phyloP scores from a whole-genome alignment of 2,329 filamentous ascomycete genomes.

The Colletotrichum coccodes region DNA sequence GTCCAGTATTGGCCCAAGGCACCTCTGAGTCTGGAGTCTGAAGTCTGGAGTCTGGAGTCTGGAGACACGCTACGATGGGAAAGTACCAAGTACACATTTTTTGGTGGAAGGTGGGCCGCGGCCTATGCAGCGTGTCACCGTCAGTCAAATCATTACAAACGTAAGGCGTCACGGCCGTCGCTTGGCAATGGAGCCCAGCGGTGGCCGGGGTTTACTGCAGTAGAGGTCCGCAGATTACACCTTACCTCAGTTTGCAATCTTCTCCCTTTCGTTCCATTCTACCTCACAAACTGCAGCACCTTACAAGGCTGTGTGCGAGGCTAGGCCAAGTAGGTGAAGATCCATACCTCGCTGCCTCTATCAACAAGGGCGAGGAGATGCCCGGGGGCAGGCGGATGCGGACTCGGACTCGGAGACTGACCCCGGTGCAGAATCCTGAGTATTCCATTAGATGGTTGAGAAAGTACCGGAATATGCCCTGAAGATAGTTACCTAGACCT shows the following conservation, averaged over 20 bases:
- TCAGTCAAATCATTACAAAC: not conserved
- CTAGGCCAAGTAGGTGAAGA: too few relatives aligned
- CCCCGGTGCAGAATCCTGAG: not conserved
- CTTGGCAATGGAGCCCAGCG: not conserved
- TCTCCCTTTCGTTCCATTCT: not conserved
- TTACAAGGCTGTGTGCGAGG: too few relatives aligned
- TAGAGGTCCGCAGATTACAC: not conserved
- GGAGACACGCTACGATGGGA: not conserved
- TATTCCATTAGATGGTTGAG: too few relatives aligned
- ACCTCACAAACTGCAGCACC: too few relatives aligned
- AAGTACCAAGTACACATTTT: too few relatives aligned
- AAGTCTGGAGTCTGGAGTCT: not conserved
- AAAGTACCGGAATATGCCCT: too few relatives aligned
- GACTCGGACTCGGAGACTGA: not conserved
- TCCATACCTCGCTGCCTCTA: not conserved
- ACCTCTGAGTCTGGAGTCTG: not conserved
- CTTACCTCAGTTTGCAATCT: not conserved
- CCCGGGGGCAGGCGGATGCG: not conserved
- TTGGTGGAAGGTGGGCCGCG: too few relatives aligned
- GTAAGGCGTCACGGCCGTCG: not conserved
- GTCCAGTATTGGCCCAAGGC: not conserved
- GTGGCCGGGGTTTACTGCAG: not conserved
- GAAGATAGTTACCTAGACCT: too few relatives aligned
- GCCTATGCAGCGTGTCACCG: too few relatives aligned
- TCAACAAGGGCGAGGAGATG: not conserved